These are phyloP conservation scores for Zymoseptoria passerinii DNA, from an alignment of 2,329 filamentous ascomycete genomes.

Conservation along the genomic window DNA sequence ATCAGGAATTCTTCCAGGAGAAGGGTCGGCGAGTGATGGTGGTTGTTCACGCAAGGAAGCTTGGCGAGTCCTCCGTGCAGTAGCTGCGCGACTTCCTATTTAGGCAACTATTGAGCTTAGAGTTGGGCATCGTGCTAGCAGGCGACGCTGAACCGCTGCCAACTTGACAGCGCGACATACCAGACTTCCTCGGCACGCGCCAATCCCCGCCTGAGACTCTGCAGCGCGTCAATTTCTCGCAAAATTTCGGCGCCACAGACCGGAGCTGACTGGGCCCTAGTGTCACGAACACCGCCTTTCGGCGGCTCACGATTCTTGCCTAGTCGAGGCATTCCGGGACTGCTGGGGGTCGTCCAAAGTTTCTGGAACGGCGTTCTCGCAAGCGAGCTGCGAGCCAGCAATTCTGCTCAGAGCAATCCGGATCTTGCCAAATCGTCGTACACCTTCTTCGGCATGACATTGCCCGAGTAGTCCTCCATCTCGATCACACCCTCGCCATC, in stretches of 20 bases:
- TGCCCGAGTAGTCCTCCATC: slow-evolving; percentile 96
- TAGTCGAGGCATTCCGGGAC: too few relatives aligned
- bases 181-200: too few relatives aligned
- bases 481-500: slow-evolving; percentile 70
- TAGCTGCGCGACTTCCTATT: background rate
- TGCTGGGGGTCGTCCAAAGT: background rate
- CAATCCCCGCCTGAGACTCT: too few relatives aligned
- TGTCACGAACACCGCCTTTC: too few relatives aligned
- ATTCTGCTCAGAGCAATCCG: slow-evolving; percentile 57
- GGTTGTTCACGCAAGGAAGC: background rate
- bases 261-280: too few relatives aligned
- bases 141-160: background rate
- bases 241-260: too few relatives aligned
- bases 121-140: background rate
- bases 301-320: too few relatives aligned
- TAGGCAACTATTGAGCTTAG: background rate
- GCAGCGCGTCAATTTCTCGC: too few relatives aligned
- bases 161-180: too few relatives aligned
- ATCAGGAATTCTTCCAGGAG: too few relatives aligned
- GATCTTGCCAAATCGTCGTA: slow-evolving; percentile 93
- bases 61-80: background rate
- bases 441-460: slow-evolving; percentile 98
- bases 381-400: background rate
- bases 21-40: background rate
- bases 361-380: background rate